A percentile compares a stretch with the other conserved stretches of the same genome.
Conservation (phyloP, 2,329 filamentous ascomycete species). For the Diaporthe vexans region DNA sequence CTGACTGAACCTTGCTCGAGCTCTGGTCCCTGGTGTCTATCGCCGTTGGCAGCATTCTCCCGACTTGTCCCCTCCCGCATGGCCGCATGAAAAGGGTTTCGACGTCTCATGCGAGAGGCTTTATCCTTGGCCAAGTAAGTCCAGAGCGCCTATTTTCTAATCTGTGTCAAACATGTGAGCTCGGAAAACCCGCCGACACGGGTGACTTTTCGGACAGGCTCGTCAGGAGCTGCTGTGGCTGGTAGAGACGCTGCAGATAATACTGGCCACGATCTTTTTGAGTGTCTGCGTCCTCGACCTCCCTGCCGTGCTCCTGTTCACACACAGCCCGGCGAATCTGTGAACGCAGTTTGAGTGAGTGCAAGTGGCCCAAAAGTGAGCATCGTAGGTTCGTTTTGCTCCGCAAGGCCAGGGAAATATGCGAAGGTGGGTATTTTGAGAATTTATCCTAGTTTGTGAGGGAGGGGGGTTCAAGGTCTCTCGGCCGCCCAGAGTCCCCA, state of each 20-base stretch:
- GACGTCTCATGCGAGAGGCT: neutral
- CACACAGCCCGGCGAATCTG: neutral
- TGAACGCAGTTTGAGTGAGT: neutral
- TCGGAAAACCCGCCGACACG: neutral
- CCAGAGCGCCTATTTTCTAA: neutral
- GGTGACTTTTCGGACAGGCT: neutral
- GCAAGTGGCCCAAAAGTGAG: neutral
- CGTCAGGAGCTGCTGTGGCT: neutral
- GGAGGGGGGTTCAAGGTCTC: neutral
- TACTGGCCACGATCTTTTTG: too few relatives aligned
- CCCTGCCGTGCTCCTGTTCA: neutral
- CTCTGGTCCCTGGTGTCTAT: constrained; percentile 7
- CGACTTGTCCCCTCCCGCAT: neutral
- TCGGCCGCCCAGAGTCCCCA: neutral
- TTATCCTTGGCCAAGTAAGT: neutral
- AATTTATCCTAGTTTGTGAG: neutral
- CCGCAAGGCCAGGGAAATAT: neutral
- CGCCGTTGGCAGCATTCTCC: neutral
- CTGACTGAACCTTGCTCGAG: constrained; percentile 22
- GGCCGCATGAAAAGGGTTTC: constrained; percentile 11
- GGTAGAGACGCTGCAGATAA: neutral
- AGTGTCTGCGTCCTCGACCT: neutral
- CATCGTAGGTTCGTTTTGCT: neutral
- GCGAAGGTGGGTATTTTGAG: neutral
- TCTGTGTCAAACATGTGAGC: neutral